phyloP scores from a whole-genome alignment of 352 stramenopile genomes.

The Blastocystis sp. region DNA sequence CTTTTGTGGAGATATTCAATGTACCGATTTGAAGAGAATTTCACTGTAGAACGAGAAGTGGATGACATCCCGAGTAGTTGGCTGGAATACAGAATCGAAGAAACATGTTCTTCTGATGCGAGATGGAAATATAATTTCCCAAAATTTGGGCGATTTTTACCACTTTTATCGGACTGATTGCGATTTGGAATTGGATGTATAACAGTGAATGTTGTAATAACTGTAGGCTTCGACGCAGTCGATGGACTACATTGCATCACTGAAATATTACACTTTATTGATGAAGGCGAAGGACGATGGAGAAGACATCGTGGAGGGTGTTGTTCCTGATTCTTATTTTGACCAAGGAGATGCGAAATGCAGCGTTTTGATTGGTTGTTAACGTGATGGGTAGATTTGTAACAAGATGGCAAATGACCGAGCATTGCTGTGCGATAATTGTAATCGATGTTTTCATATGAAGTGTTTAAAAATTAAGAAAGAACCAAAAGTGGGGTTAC shows the following conservation, averaged over 20 bases:
- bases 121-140: background rate
- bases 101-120: background rate
- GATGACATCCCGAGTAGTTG: background rate
- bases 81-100: background rate
- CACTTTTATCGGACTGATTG: background rate
- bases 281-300: background rate
- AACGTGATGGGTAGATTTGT: background rate
- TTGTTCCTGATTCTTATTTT: background rate
- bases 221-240: background rate
- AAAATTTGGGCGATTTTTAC: background rate
- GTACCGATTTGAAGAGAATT: background rate
- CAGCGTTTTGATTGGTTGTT: background rate
- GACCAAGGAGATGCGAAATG: background rate
- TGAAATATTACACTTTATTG: slow-evolving; percentile 6
- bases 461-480: background rate
- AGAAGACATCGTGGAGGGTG: background rate
- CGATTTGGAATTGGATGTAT: background rate
- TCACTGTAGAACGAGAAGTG: background rate
- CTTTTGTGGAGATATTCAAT: background rate
- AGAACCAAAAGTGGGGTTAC: background rate
- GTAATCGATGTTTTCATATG: slow-evolving; percentile 16
- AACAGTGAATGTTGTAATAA: background rate
- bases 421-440: slow-evolving; percentile 12
- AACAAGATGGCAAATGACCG: background rate
- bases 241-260: background rate